Conservation (phyloP, 352 stramenopile species). For the Phytophthora ramorum region DNA sequence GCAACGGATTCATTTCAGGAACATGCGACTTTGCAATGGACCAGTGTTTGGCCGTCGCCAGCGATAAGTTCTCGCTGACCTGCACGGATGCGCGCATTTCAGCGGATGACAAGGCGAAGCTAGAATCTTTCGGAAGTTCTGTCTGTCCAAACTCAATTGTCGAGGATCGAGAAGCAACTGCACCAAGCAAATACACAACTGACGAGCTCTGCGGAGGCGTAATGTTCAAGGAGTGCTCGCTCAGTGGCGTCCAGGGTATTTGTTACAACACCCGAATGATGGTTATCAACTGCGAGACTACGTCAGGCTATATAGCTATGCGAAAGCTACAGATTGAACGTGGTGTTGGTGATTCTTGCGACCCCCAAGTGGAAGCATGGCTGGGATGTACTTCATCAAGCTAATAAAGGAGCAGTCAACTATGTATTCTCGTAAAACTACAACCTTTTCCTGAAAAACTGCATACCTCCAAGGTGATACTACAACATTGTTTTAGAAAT, state of each 20-base stretch:
- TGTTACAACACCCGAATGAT: slow-evolving; percentile 43
- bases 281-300: slow-evolving; percentile 32
- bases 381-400: slow-evolving; percentile 25
- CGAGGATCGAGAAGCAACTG: slow-evolving; percentile 16
- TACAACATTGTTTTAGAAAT: too few species aligned
- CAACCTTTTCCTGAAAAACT: too few species aligned
- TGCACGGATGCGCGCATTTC: slow-evolving; percentile 20
- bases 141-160: slow-evolving; percentile 6
- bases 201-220: slow-evolving; percentile 36
- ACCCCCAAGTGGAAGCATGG: slow-evolving; percentile 38
- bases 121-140: slow-evolving; percentile 5
- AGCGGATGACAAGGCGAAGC: neutral
- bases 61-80: slow-evolving; percentile 19
- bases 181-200: slow-evolving; percentile 32
- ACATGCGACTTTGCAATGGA: slow-evolving; percentile 20
- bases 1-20: slow-evolving; percentile 34
- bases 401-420: neutral
- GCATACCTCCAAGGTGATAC: too few species aligned
- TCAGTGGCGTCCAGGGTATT: slow-evolving; percentile 28
- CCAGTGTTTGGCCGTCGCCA: slow-evolving; percentile 21
- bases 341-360: slow-evolving; percentile 25
- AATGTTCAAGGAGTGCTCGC: slow-evolving; percentile 36
- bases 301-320: slow-evolving; percentile 24
- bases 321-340: slow-evolving; percentile 33
- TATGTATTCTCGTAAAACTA: too few species aligned